phyloP scores from a whole-genome alignment of 2,329 filamentous ascomycete genomes.

The Acephala macrosclerotiorum region DNA sequence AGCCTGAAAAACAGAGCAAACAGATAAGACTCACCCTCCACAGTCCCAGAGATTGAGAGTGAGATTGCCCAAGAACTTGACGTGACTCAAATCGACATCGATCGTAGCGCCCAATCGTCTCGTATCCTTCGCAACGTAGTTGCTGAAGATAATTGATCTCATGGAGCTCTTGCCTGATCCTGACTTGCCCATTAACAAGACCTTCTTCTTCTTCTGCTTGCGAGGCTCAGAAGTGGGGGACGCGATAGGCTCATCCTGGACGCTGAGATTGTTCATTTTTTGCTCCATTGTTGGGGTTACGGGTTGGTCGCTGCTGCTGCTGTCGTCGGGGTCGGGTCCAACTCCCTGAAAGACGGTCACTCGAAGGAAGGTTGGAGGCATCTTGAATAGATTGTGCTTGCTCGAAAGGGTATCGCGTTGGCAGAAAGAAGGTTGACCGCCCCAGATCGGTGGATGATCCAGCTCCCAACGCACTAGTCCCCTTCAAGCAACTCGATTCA shows the following conservation, averaged over 20 bases:
- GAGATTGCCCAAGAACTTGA: conserved; percentile 97
- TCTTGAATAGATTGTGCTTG: no score
- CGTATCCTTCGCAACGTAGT: conserved; percentile 97
- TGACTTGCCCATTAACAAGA: conserved; percentile 91
- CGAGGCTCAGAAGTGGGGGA: conserved; percentile 40
- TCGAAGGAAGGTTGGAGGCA: no score
- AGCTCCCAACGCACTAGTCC: no score
- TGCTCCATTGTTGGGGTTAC: conserved; percentile 22
- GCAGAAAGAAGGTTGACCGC: no score
- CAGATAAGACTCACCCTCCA: conserved; percentile 70
- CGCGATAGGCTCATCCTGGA: conserved; percentile 34
- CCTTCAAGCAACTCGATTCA: no score
- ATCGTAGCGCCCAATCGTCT: conserved; percentile 93
- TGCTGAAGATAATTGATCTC: conserved; percentile 98
- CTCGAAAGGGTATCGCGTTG: no score
- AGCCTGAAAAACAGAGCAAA: neutral
- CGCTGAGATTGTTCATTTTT: conserved; percentile 33
- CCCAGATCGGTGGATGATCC: no score
- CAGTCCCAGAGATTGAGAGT: conserved; percentile 99
- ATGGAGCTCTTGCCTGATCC: conserved; percentile 98
- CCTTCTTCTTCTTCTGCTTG: conserved; percentile 85
- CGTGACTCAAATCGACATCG: conserved; percentile 97
- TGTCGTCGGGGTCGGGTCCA: no score
- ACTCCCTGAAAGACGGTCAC: no score
- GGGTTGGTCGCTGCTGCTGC: neutral